These are phyloP conservation scores for Bruguiera hainesii DNA, from an alignment of 441 rosid genomes.

Conservation along the genomic window DNA sequence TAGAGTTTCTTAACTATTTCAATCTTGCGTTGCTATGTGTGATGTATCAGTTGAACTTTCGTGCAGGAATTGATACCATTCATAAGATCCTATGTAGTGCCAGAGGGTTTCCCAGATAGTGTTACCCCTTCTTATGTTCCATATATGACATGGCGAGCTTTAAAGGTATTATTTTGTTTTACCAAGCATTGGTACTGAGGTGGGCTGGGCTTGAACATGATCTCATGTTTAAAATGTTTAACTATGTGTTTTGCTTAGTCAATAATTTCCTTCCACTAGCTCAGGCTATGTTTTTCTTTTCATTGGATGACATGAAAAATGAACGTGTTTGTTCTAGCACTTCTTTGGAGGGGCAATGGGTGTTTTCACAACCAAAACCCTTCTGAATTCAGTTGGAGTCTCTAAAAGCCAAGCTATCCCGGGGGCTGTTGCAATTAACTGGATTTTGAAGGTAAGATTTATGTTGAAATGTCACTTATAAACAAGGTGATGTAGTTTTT, in stretches of 20 bases:
- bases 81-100: conserved; percentile 87
- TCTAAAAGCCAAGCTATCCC: conserved; percentile 69
- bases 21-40: no score
- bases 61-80: conserved; percentile 83
- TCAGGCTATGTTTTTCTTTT: conserved; percentile 1
- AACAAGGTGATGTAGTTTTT: no score
- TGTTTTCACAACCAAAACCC: conserved; percentile 94
- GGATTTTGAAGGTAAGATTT: conserved; percentile 86
- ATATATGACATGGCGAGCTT: conserved; percentile 95
- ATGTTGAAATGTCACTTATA: background rate
- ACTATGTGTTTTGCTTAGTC: conserved; percentile 1
- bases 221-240: background rate
- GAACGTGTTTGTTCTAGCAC: conserved; percentile 41
- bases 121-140: conserved; percentile 91
- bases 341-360: conserved; percentile 99
- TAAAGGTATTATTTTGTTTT: conserved; percentile 50
- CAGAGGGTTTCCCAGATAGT: conserved; percentile 91
- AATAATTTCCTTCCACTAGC: background rate
- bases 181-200: background rate
- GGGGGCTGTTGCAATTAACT: conserved; percentile 95
- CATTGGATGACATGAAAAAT: background rate
- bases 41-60: conserved; percentile 6
- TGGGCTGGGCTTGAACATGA: background rate
- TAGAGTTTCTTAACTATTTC: no score
- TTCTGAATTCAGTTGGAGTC: conserved; percentile 85